Evolutionary conservation across 2,329 filamentous ascomycete species (phyloP).

Genomic region (Paracoccidioides lutzii): DNA sequence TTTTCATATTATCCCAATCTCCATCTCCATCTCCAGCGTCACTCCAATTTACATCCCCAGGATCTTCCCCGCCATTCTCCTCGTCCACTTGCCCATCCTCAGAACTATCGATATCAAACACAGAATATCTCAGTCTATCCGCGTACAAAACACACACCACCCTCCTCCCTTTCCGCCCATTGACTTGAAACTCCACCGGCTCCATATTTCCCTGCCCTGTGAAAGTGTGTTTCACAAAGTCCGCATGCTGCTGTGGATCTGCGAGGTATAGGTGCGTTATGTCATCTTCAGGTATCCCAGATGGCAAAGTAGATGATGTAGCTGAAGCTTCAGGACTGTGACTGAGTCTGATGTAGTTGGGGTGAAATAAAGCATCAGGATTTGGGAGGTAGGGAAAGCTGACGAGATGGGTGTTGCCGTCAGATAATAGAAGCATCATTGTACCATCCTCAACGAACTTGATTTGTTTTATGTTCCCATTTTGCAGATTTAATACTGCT

Average conservation of each 20-base stretch:
- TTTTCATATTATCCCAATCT: not conserved
- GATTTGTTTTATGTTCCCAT: conserved; percentile 41
- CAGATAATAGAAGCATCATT: conserved; percentile 46
- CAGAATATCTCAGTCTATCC: conserved; percentile 40
- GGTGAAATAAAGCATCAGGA: conserved; percentile 7
- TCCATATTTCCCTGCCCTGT: conserved; percentile 30
- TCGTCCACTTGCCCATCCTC: conserved; percentile 19
- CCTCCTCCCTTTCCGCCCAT: conserved; percentile 41
- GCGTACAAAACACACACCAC: conserved; percentile 44
- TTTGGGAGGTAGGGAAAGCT: conserved; percentile 20
- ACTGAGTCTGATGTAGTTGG: conserved; percentile 14
- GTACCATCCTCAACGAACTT: conserved; percentile 54
- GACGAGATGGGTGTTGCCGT: conserved; percentile 25
- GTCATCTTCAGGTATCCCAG: conserved; percentile 1
- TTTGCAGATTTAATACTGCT: conserved; percentile 21
- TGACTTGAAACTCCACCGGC: conserved; percentile 41
- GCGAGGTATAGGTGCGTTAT: conserved; percentile 7
- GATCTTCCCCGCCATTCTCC: conserved; percentile 14
- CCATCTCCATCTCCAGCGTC: conserved; percentile 14
- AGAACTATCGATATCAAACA: conserved; percentile 42
- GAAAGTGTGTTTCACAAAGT: conserved; percentile 37
- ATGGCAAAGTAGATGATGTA: not conserved
- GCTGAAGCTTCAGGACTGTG: not conserved
- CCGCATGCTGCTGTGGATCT: conserved; percentile 11
- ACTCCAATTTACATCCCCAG: conserved; percentile 19